These are phyloP conservation scores for Alopecurus myosuroides DNA, from an alignment of 176 grass and related monocot species.

Conservation along the genomic window DNA sequence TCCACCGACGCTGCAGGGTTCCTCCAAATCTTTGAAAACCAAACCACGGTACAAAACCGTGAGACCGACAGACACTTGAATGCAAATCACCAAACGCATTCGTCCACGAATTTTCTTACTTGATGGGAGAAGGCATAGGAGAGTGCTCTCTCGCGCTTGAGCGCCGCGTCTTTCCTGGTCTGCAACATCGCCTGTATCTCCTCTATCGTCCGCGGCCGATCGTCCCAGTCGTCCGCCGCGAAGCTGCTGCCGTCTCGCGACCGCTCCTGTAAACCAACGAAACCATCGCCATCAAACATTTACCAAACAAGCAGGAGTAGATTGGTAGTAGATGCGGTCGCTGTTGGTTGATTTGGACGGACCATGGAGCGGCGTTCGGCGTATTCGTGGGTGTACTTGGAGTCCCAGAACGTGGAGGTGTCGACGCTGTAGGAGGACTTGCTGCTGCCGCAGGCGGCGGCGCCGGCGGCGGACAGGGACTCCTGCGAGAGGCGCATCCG, in stretches of 20 bases:
- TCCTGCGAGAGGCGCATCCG: slow-evolving; percentile 77
- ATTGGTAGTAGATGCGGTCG: not conserved
- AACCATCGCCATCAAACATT: not conserved
- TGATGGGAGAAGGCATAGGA: slow-evolving; percentile 91
- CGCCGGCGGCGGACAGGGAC: slow-evolving; percentile 10
- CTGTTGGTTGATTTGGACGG: not conserved
- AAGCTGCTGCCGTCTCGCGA: slow-evolving; percentile 87
- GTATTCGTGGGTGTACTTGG: slow-evolving; percentile 74
- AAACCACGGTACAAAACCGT: not conserved
- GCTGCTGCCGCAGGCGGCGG: slow-evolving; percentile 48
- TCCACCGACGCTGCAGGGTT: slow-evolving; percentile 53
- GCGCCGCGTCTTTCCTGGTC: slow-evolving; percentile 67
- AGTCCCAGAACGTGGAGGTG: slow-evolving; percentile 68
- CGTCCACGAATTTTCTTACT: slow-evolving; percentile 2
- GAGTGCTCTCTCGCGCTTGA: slow-evolving; percentile 86
- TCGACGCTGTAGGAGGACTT: slow-evolving; percentile 80
- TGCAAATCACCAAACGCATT: not conserved
- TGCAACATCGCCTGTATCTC: slow-evolving; percentile 94
- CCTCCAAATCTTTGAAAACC: slow-evolving; percentile 54
- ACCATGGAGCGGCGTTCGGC: slow-evolving; percentile 76
- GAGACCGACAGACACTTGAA: not conserved
- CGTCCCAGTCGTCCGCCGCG: slow-evolving; percentile 87
- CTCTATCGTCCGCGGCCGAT: slow-evolving; percentile 74
- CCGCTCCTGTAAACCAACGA: slow-evolving; percentile 31
- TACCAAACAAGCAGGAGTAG: not conserved